phyloP scores from a whole-genome alignment of 768 basidiomycete genomes.

The Pleurotus sapidus region DNA sequence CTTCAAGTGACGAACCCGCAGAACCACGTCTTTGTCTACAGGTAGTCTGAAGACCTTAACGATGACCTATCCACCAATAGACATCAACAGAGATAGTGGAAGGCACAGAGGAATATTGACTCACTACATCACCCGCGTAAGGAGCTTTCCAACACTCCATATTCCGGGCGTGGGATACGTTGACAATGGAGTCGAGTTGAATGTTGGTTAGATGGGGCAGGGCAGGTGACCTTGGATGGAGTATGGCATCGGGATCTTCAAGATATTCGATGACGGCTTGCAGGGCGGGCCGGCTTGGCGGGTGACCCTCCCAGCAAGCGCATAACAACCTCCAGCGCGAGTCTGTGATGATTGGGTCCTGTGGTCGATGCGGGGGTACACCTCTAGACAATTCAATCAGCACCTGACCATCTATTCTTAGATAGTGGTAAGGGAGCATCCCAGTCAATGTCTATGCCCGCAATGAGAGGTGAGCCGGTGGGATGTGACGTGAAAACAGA shows the following conservation, averaged over 20 bases:
- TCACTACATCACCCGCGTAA: too few species aligned
- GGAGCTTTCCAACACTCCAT: too few species aligned
- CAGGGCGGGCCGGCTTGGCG: neutral
- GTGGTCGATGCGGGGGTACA: neutral
- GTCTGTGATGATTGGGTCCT: neutral
- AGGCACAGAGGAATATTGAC: too few species aligned
- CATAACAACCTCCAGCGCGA: constrained; percentile 4
- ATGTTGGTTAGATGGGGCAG: too few species aligned
- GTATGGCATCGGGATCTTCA: neutral
- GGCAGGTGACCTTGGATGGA: too few species aligned
- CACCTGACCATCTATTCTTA: constrained; percentile 4
- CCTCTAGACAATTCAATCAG: constrained; percentile 1
- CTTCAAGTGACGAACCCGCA: too few species aligned
- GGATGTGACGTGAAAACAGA: neutral
- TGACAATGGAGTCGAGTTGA: too few species aligned
- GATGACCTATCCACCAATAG: too few species aligned
- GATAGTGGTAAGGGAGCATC: constrained; percentile 7
- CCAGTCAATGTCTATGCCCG: constrained; percentile 5
- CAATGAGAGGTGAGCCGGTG: neutral
- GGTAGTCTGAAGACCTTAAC: too few species aligned
- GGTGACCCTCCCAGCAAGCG: constrained; percentile 1
- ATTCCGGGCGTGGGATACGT: too few species aligned
- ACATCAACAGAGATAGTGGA: too few species aligned
- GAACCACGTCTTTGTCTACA: too few species aligned
- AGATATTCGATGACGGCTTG: neutral